These are phyloP conservation scores for Ajuga reptans DNA, from an alignment of 305 asterid genomes.

Conservation along the genomic window DNA sequence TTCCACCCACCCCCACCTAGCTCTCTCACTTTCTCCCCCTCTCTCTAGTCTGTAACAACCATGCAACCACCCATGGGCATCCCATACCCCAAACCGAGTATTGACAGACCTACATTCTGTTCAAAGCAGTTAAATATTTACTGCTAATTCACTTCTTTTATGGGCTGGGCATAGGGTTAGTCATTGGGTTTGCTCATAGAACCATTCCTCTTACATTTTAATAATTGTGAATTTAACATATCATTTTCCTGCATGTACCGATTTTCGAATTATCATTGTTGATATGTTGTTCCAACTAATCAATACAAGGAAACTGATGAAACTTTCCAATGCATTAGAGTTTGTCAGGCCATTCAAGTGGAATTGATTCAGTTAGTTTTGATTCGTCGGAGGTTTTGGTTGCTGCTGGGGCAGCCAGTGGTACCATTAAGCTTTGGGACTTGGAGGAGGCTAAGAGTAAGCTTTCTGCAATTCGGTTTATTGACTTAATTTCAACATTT, in stretches of 20 bases:
- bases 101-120: constrained; percentile 3
- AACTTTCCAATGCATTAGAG: constrained; percentile 47
- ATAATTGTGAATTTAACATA: background rate
- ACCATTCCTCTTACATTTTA: background rate
- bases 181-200: background rate
- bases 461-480: constrained; percentile 22
- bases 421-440: constrained; percentile 97
- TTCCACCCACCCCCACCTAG: too few relatives aligned
- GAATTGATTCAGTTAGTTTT: constrained; percentile 95
- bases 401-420: constrained; percentile 99
- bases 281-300: constrained; percentile 4
- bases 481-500: constrained; percentile 1
- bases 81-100: constrained; percentile 10
- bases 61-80: background rate
- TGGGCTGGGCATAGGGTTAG: background rate
- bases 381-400: constrained; percentile 94
- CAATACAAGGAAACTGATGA: constrained; percentile 17
- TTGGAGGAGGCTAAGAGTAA: constrained; percentile 98
- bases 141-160: background rate
- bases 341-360: constrained; percentile 97
- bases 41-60: background rate
- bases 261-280: constrained; percentile 10
- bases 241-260: background rate
- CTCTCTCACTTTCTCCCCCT: too few relatives aligned
- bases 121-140: constrained; percentile 11